Base-by-base conservation (phyloP, 1,284 basidiomycete genomes). In the Pseudozyma thailandica region DNA sequence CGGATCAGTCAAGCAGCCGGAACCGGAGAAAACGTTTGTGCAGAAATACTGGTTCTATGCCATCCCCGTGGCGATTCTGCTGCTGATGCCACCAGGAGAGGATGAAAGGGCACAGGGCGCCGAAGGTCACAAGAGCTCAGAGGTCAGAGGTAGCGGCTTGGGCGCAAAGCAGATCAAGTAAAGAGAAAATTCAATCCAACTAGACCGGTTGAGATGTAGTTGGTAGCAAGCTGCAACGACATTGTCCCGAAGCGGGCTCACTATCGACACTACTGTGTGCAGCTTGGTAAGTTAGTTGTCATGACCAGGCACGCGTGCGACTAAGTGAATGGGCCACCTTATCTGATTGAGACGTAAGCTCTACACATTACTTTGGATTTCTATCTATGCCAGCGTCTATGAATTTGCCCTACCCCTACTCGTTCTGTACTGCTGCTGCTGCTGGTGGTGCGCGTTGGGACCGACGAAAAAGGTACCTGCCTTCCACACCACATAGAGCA, bases 41-140 rank as follows among this genome's bases (percentile, higher is more conserved):
- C 72, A 72, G 18, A 76, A 75, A 33, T 79, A 79, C 45, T 79
- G 78, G 78, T 61, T 64, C 35, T 79, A 68, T 43, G 25, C 70
- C 5, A 59, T 78, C 38, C 76, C 76, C 0, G 21, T 78, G 5
- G 54, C 63, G 16, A 26, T 72, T 16, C 50, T 78, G 28, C n/a
- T 78, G 5, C 43, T 74, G 21, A 54, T 78, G 39, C 74, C 76
- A 0, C 56, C 56, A 4, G 57, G 51, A 3, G 64, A 59, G 10
- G 74, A 72, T 2, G 65, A 73, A 1, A 55, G 60, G 13, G 48
- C 54, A 25, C 27, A 41, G 8, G 51, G 42, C 10, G 53, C 58
- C 15, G 54, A 69, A 43, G 53, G 6, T 4, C 54, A 62, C 23
- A 25, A 53, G 35, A 51, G 48, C 33, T 27, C 18, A 12, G 28